Percentiles rank a stretch among this genome's conserved stretches.
Evolutionary conservation across 2,329 filamentous ascomycete species (phyloP).

Genomic region (Chaetomium sp.): DNA sequence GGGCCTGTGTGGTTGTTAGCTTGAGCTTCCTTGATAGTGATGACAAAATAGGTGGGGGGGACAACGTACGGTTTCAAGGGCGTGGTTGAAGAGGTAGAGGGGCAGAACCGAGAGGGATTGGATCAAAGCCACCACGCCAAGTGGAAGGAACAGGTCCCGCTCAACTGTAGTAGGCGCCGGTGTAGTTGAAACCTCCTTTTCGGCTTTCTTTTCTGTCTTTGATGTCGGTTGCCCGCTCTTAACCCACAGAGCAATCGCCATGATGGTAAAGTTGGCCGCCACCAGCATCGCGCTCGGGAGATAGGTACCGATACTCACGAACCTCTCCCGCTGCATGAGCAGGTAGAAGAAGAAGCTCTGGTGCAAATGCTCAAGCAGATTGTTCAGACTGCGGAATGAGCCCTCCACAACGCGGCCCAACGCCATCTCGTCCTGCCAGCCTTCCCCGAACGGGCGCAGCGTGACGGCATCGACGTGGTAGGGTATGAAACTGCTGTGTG

Average conservation of each 20-base stretch:
- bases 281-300: conserved; percentile 96
- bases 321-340: conserved; percentile 82
- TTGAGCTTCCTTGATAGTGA: no score
- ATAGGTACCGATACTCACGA: conserved; percentile 97
- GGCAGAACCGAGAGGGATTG: conserved; percentile 76
- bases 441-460: conserved; percentile 78
- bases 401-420: conserved; percentile 86
- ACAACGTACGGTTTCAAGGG: conserved; percentile 54
- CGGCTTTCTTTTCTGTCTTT: conserved; percentile 21
- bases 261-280: conserved; percentile 90
- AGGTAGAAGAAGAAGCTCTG: conserved; percentile 99
- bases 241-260: conserved; percentile 90
- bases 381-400: conserved; percentile 89
- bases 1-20: conserved; percentile 38
- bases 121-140: conserved; percentile 63
- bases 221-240: conserved; percentile 59
- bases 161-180: conserved; percentile 36
- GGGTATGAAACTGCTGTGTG: conserved; percentile 93
- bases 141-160: conserved; percentile 63
- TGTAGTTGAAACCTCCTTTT: conserved; percentile 22
- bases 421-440: conserved; percentile 97
- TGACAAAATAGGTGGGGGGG: background rate
- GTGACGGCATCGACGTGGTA: conserved; percentile 98
- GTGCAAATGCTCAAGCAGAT: conserved; percentile 90
- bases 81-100: conserved; percentile 78